Conservation (phyloP, 1,284 basidiomycete genomes). For the Heliocybe sulcata region DNA sequence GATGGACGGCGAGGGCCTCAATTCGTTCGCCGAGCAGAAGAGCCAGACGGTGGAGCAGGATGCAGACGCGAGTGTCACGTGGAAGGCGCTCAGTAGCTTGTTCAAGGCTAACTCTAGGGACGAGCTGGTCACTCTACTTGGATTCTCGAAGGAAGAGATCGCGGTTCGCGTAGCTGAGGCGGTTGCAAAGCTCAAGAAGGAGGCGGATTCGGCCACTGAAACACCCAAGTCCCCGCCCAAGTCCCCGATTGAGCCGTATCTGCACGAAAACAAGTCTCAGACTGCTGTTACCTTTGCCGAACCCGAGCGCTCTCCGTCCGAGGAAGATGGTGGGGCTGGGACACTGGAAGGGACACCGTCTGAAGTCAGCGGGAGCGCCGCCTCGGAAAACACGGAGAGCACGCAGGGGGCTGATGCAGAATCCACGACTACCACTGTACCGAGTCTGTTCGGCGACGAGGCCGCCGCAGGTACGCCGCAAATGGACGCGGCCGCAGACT, state of each 20-base stretch:
- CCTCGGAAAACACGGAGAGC: constrained; percentile 57
- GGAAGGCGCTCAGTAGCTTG: constrained; percentile 86
- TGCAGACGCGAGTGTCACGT: constrained; percentile 40
- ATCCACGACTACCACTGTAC: constrained; percentile 66
- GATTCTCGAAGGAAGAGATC: constrained; percentile 89
- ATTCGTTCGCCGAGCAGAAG: constrained; percentile 61
- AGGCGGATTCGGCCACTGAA: constrained; percentile 17
- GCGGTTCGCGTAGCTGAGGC: constrained; percentile 77
- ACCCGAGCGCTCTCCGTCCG: constrained; percentile 42
- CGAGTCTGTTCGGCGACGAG: constrained; percentile 87
- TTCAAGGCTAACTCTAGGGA: constrained; percentile 88
- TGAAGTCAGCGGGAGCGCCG: constrained; percentile 44
- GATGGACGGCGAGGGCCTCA: constrained; percentile 53
- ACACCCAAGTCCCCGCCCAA: constrained; percentile 26
- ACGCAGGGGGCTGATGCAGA: constrained; percentile 63
- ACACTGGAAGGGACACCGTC: constrained; percentile 56
- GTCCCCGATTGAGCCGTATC: constrained; percentile 30
- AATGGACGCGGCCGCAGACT: constrained; percentile 69
- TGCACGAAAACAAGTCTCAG: constrained; percentile 36
- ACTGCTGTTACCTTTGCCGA: constrained; percentile 77
- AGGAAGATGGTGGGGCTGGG: constrained; percentile 29
- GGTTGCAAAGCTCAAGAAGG: constrained; percentile 62
- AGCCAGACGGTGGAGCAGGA: constrained; percentile 27
- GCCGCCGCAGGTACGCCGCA: constrained; percentile 48
- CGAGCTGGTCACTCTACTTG: constrained; percentile 86